Conservation (phyloP, 2,329 filamentous ascomycete genomes). For the Aspergillus pseudotamarii region DNA sequence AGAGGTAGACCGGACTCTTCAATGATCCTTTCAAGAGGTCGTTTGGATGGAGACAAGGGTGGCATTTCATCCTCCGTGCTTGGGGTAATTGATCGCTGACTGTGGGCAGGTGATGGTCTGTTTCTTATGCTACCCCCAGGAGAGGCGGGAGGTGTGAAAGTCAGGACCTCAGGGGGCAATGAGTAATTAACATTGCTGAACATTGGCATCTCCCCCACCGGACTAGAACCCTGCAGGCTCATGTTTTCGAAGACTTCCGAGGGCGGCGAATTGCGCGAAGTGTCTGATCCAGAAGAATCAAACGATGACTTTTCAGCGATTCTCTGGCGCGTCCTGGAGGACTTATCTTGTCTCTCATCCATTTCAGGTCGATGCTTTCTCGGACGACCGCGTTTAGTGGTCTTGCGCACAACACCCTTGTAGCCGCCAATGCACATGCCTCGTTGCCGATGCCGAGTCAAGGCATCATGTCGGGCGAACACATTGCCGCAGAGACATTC, state of each 20-base stretch:
- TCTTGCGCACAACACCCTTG: conserved; percentile 72
- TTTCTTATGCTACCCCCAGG: conserved; percentile 45
- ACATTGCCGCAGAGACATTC: conserved; percentile 92
- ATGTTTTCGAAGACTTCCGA: conserved; percentile 44
- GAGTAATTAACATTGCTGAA: conserved; percentile 36
- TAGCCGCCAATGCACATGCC: conserved; percentile 97
- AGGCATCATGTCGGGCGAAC: conserved; percentile 91
- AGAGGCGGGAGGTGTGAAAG: conserved; percentile 52
- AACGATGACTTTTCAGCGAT: conserved; percentile 39
- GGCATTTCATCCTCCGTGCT: conserved; percentile 42
- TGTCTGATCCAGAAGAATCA: conserved; percentile 41
- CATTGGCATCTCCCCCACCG: conserved; percentile 34
- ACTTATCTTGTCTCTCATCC: conserved; percentile 61
- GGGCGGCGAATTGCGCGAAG: conserved; percentile 46
- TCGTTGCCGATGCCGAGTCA: conserved; percentile 90
- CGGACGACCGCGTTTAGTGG: conserved; percentile 67
- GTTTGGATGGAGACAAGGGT: conserved; percentile 38
- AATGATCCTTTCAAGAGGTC: conserved; percentile 31
- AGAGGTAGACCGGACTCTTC: conserved; percentile 34
- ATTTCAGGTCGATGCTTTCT: conserved; percentile 64
- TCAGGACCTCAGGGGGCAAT: conserved; percentile 45
- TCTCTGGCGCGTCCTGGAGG: conserved; percentile 54
- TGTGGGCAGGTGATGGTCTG: conserved; percentile 38
- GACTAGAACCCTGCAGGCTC: conserved; percentile 40
- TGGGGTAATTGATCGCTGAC: conserved; percentile 42